These are phyloP conservation scores for Corylus americana DNA, from an alignment of 306 rosid species.

Conservation along the genomic window DNA sequence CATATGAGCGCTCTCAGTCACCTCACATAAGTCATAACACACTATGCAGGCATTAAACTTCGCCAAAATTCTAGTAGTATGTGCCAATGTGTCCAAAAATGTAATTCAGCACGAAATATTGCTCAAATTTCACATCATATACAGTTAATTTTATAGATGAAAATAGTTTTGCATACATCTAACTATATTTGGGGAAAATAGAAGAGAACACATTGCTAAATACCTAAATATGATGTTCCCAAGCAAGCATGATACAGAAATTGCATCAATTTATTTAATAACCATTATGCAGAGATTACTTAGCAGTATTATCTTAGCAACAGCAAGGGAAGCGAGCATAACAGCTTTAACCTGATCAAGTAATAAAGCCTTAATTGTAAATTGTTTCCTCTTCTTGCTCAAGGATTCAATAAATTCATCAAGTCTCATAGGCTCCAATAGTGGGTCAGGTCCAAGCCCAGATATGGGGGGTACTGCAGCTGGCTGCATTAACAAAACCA, in stretches of 20 bases:
- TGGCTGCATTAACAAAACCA: constrained; percentile 56
- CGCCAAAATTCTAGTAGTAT: neutral
- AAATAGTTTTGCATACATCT: constrained; percentile 2
- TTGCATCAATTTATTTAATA: neutral
- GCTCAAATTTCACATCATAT: neutral
- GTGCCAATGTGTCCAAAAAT: neutral
- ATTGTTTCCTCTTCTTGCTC: constrained; percentile 82
- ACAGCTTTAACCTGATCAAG: constrained; percentile 74
- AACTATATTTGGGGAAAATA: neutral
- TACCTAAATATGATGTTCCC: neutral
- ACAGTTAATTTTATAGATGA: too few species aligned
- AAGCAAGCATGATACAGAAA: neutral
- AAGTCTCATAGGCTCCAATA: constrained; percentile 68
- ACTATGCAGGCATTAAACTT: neutral
- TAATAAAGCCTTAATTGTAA: constrained; percentile 80
- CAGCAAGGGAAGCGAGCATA: constrained; percentile 13
- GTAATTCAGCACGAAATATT: neutral
- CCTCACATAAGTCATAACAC: neutral
- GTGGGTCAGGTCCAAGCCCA: constrained; percentile 94
- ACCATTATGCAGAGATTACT: neutral
- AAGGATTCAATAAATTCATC: constrained; percentile 60
- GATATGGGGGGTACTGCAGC: constrained; percentile 78
- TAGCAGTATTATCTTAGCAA: constrained; percentile 4
- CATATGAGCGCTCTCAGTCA: neutral
- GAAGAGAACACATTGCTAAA: neutral